Evolutionary conservation across 257 asterid genomes (phyloP).

Genomic region (Rauvolfia tetraphylla): DNA sequence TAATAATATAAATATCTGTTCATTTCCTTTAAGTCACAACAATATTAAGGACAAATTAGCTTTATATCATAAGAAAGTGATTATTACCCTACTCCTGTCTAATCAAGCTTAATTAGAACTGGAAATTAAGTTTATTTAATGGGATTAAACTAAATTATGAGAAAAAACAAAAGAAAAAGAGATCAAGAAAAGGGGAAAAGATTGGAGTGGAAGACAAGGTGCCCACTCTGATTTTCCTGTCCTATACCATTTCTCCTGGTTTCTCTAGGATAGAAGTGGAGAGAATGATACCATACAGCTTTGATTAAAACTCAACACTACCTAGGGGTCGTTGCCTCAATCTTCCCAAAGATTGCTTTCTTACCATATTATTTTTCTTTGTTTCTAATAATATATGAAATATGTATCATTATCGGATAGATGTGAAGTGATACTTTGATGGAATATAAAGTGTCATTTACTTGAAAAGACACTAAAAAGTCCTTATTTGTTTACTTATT

Average conservation of each 20-base stretch:
- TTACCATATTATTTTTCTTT: background rate
- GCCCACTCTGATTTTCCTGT: conserved; percentile 27
- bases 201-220: conserved; percentile 19
- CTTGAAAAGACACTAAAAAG: conserved; percentile 28
- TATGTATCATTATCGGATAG: conserved; percentile 22
- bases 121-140: background rate
- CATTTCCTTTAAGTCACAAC: background rate
- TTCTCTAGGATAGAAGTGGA: conserved; percentile 22
- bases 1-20: background rate
- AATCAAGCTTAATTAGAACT: conserved; percentile 17
- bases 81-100: conserved; percentile 26
- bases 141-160: background rate
- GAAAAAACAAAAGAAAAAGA: background rate
- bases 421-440: conserved; percentile 21
- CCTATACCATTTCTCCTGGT: conserved; percentile 7
- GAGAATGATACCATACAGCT: conserved; percentile 15
- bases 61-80: conserved; percentile 14
- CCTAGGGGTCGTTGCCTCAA: background rate
- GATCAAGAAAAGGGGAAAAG: background rate
- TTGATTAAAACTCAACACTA: background rate
- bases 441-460: conserved; percentile 26
- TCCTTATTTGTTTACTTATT: conserved; percentile 26
- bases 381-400: conserved; percentile 1
- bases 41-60: conserved; percentile 11
- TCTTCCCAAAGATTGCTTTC: no score